Base-by-base conservation (phyloP, 306 rosid genomes). In the Dryas alaskensis region DNA sequence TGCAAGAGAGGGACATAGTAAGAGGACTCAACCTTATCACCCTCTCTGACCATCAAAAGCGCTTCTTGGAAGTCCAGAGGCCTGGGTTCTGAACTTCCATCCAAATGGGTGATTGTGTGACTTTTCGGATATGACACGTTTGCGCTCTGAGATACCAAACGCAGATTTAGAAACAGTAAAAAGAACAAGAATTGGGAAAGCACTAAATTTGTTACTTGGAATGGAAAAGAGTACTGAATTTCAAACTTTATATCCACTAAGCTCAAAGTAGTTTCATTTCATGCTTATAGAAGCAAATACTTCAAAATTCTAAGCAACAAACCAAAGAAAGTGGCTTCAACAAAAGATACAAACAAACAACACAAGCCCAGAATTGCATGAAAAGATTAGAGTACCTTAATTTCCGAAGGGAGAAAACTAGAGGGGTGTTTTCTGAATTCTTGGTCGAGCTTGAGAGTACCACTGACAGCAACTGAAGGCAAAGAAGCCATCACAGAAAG, bases 401-500 rank as follows among this genome's bases (percentile, higher is more conserved):
- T 31, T 11, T 90, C 89, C 27, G 44, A 3, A 68, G 81, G 46
- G 79, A 73, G 67, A 42, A 75, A 74, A 68, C 17, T 74, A 31
- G 97, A n/a, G 2, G 89, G 62, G 62, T 72, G 80, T 69, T 79
- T 90, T 80, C 86, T 61, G 80, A 85, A 61, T 16, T 86, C 88
- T 45, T 88, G 83, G 74, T 86, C 89, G 73, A 85, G 92, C 65
- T 85, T 85, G 77, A 79, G 88, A 80, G 86, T 71, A 72, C 89
- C 85, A 74, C 67, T 74, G 67, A 86, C 74, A 22, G 92, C 73
- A 62, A 81, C 66, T 45, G 93, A 92, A 80, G 90, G 86, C 65
- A 89, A 40, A 69, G 96, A 89, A 82, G 90, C 87, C 97, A 91
- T 93, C 80, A 78, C 76, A 73, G 62, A 40, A 10, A 43, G 54